phyloP scores from a whole-genome alignment of 1,139 yeast species.

The Sporopachydermia cereana region DNA sequence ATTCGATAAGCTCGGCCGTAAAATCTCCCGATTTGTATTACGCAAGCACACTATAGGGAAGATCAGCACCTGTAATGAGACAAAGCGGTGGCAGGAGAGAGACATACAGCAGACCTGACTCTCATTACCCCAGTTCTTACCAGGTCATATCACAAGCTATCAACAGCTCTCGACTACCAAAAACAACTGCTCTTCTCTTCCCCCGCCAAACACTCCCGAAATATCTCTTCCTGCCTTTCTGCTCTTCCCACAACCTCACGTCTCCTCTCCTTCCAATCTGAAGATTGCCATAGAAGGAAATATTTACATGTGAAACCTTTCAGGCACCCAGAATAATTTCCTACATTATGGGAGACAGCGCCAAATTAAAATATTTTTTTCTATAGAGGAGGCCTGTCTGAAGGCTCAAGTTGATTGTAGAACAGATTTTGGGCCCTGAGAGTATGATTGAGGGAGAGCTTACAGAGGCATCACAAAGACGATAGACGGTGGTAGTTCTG shows the following conservation, averaged over 20 bases:
- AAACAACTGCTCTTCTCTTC: not conserved
- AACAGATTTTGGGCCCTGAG: not conserved
- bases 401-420: not conserved
- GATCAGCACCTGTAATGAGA: too few species aligned
- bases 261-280: too few species aligned
- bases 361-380: not conserved
- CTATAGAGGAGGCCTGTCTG: not conserved
- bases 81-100: too few species aligned
- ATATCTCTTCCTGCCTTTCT: not conserved
- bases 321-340: not conserved
- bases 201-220: not conserved
- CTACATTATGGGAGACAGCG: constrained; percentile 1
- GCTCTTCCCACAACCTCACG: not conserved
- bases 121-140: too few species aligned
- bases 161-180: constrained; percentile 1
- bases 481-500: not conserved
- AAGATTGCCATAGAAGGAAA: too few species aligned
- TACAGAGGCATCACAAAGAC: not conserved
- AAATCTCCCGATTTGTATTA: too few species aligned
- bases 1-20: too few species aligned
- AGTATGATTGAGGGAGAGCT: not conserved
- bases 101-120: too few species aligned
- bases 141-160: too few species aligned
- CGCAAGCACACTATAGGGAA: too few species aligned
- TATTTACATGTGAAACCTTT: constrained; percentile 1